Percentiles rank a stretch among this genome's conserved stretches.
phyloP scores from a whole-genome alignment of 2,329 filamentous ascomycete genomes.

The Verticillium nubilum region DNA sequence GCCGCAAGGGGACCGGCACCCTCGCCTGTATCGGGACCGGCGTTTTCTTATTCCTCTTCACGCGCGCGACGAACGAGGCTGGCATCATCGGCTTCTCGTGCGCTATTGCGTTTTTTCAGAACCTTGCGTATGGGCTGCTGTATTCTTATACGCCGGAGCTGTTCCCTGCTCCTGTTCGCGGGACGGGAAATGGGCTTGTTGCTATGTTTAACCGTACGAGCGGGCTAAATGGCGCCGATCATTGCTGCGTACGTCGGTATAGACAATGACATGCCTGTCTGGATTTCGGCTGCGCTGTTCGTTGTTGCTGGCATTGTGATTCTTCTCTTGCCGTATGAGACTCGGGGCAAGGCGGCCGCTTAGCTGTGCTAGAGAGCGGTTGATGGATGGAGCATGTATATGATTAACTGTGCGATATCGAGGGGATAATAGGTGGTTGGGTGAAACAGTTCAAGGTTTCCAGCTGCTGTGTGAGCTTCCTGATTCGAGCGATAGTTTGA shows the following conservation, averaged over 20 bases:
- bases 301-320: conserved; percentile 5
- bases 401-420: too few relatives aligned
- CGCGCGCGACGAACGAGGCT: conserved; percentile 15
- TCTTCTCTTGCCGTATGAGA: conserved; percentile 4
- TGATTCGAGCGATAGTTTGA: too few relatives aligned
- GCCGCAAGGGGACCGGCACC: conserved; percentile 14
- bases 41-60: conserved; percentile 18
- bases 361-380: too few relatives aligned
- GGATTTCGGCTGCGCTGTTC: conserved; percentile 7
- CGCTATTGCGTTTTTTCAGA: conserved; percentile 17
- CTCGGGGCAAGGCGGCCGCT: neutral
- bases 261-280: conserved; percentile 6
- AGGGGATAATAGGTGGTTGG: too few relatives aligned
- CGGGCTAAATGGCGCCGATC: conserved; percentile 6
- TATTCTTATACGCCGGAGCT: conserved; percentile 7
- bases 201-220: conserved; percentile 3
- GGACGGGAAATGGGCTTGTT: conserved; percentile 2
- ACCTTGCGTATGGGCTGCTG: conserved; percentile 14
- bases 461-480: too few relatives aligned
- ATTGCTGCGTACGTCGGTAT: conserved; percentile 9
- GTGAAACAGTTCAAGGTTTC: too few relatives aligned
- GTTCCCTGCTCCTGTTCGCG: conserved; percentile 1
- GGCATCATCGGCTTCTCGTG: conserved; percentile 14
- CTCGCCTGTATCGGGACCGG: conserved; percentile 14
- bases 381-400: too few relatives aligned